phyloP scores from a whole-genome alignment of 2,329 filamentous ascomycete genomes.

The Xylariaceae sp. region DNA sequence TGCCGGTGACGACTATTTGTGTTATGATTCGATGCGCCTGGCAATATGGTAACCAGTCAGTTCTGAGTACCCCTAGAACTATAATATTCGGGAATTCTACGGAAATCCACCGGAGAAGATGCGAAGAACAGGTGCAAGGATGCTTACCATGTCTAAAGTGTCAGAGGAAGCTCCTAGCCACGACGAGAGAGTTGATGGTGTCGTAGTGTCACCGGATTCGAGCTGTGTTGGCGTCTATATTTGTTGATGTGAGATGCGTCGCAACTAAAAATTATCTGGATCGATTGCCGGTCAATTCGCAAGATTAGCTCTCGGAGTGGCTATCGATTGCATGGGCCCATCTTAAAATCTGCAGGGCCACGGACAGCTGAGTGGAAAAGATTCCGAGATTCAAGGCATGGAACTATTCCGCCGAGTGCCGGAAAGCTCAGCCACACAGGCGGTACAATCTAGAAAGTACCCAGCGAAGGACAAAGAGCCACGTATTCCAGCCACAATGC shows the following conservation, averaged over 20 bases:
- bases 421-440: too few relatives aligned
- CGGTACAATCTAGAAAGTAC: too few relatives aligned
- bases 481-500: slow-evolving; percentile 11
- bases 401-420: too few relatives aligned
- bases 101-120: background rate
- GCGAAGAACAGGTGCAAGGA: background rate
- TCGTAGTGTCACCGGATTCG: background rate
- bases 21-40: slow-evolving; percentile 95
- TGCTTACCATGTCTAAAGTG: slow-evolving; percentile 24
- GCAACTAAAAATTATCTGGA: slow-evolving; percentile 33
- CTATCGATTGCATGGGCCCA: slow-evolving; percentile 21
- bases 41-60: slow-evolving; percentile 13
- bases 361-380: background rate
- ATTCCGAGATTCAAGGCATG: background rate
- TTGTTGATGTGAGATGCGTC: slow-evolving; percentile 27
- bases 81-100: background rate
- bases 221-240: slow-evolving; percentile 12
- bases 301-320: background rate
- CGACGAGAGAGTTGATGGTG: background rate
- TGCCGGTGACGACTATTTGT: slow-evolving; percentile 88
- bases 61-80: background rate
- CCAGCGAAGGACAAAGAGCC: too few relatives aligned
- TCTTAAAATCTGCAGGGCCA: background rate
- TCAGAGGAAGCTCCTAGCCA: background rate
- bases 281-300: slow-evolving; percentile 12